Evolutionary conservation across 768 basidiomycete genomes (phyloP).

Genomic region (Candolleomyces eurysporus): DNA sequence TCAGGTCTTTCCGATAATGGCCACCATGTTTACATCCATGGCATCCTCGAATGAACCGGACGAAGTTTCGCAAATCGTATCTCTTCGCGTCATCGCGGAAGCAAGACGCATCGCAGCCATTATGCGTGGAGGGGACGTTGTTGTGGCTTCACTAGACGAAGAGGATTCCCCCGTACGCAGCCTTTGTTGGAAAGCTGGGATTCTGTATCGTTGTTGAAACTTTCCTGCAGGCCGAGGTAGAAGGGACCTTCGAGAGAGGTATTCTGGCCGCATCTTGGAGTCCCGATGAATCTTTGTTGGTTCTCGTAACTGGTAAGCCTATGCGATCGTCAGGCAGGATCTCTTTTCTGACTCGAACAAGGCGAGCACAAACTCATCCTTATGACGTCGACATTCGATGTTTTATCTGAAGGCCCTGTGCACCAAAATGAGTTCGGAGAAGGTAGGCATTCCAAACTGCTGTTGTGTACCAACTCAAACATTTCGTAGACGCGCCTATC

Average conservation of each 20-base stretch:
- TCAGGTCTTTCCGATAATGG: constrained; percentile 23
- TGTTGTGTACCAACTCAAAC: neutral
- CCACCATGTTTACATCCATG: constrained; percentile 35
- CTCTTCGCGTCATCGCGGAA: constrained; percentile 71
- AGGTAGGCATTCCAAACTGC: constrained; percentile 41
- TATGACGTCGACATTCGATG: constrained; percentile 88
- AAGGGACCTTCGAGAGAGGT: constrained; percentile 85
- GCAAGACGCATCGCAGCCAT: constrained; percentile 63
- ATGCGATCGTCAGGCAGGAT: neutral
- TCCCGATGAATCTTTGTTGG: constrained; percentile 87
- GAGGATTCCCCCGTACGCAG: constrained; percentile 42
- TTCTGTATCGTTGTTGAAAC: constrained; percentile 16
- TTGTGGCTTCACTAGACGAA: constrained; percentile 57
- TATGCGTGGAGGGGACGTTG: constrained; percentile 81
- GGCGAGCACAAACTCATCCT: constrained; percentile 79
- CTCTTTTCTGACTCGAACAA: constrained; percentile 18
- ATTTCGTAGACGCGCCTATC: constrained; percentile 72
- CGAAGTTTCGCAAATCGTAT: constrained; percentile 47
- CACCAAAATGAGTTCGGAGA: constrained; percentile 82
- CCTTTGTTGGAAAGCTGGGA: constrained; percentile 5
- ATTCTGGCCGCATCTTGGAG: constrained; percentile 85
- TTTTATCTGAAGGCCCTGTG: constrained; percentile 75
- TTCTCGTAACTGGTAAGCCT: constrained; percentile 69
- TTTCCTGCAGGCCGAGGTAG: constrained; percentile 63
- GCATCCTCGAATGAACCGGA: constrained; percentile 23